Evolutionary conservation across 2,329 filamentous ascomycete genomes (phyloP).

Genomic region (Clarireedia hainanense): DNA sequence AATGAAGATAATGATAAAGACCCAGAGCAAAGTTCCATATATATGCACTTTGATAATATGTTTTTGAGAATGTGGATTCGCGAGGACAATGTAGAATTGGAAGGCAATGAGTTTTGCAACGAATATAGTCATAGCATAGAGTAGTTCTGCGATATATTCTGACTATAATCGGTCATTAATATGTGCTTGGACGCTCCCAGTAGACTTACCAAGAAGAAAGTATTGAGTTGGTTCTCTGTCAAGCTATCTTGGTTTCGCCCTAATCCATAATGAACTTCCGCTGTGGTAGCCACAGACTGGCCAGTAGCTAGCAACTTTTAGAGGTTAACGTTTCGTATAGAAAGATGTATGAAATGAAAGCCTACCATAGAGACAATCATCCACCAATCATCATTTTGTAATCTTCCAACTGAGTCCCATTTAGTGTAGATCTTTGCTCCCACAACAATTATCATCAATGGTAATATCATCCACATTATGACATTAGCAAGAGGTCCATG

Average conservation of each 20-base stretch:
- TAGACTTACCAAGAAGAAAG: background rate
- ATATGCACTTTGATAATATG: too few relatives aligned
- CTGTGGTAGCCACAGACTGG: background rate
- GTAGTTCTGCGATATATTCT: background rate
- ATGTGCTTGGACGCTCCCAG: too few relatives aligned
- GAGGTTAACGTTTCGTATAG: background rate
- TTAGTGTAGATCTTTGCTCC: slow-evolving; percentile 4
- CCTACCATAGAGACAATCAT: background rate
- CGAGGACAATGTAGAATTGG: background rate
- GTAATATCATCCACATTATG: slow-evolving; percentile 4
- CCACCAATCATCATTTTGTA: background rate
- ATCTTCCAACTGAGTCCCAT: background rate
- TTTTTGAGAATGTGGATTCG: background rate
- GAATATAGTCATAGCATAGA: background rate
- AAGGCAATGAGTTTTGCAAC: background rate
- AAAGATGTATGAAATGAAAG: background rate
- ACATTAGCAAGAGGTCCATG: slow-evolving; percentile 6
- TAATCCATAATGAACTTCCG: background rate
- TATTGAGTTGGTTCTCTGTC: background rate
- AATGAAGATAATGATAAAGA: background rate
- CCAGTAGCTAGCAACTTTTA: background rate
- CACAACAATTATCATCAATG: slow-evolving; percentile 1
- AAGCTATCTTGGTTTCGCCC: background rate
- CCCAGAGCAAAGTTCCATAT: background rate
- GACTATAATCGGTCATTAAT: background rate